phyloP scores from a whole-genome alignment of 148 eudicot genomes.

The Tetragonia tetragonoides region DNA sequence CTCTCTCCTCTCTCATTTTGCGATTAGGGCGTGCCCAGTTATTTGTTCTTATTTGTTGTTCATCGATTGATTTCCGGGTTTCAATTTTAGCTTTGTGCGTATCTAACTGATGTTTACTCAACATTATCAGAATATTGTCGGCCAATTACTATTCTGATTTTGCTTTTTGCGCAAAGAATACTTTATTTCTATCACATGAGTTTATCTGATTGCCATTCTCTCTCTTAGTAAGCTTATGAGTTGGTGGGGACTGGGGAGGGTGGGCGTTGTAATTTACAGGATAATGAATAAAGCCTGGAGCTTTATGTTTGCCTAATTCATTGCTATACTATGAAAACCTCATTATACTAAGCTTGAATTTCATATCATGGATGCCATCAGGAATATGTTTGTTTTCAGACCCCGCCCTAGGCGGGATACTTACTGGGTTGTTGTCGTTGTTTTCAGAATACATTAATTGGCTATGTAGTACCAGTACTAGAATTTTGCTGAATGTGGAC shows the following conservation, averaged over 20 bases:
- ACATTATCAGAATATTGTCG: too few species aligned
- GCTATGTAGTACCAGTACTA: background rate
- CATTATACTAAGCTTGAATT: background rate
- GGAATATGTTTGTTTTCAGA: background rate
- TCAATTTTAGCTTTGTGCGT: background rate
- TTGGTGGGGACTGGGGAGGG: too few species aligned
- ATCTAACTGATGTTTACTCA: too few species aligned
- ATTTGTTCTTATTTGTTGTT: background rate
- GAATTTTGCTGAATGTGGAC: background rate
- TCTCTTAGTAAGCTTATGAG: too few species aligned
- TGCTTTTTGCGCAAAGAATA: too few species aligned
- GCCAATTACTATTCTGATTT: too few species aligned
- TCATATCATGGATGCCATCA: background rate
- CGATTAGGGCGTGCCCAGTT: background rate
- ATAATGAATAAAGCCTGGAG: background rate
- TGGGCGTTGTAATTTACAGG: background rate
- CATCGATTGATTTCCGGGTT: background rate
- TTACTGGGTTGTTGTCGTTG: too few species aligned
- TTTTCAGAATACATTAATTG: too few species aligned
- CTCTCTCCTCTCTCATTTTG: background rate
- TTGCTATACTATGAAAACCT: background rate
- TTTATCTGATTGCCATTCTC: too few species aligned
- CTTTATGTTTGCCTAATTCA: background rate
- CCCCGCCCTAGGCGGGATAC: too few species aligned
- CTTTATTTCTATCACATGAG: too few species aligned